These are phyloP conservation scores for Thermomyces lanuginosus DNA, from an alignment of 2,329 filamentous ascomycete genomes.

Conservation along the genomic window DNA sequence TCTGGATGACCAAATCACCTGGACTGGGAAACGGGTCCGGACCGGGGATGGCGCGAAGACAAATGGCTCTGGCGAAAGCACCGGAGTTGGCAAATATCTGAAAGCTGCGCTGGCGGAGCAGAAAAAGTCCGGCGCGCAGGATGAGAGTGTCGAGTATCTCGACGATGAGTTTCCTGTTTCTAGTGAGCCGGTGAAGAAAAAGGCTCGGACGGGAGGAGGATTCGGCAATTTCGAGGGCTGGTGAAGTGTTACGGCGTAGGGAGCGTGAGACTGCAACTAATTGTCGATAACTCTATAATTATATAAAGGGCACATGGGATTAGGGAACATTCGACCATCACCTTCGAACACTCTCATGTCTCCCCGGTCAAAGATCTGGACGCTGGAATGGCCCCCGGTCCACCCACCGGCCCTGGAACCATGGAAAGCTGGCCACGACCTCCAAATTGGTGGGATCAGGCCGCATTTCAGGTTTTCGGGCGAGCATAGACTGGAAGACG, in stretches of 20 bases:
- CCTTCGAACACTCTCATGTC: background rate
- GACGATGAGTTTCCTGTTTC: constrained; percentile 38
- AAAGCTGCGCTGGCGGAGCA: constrained; percentile 38
- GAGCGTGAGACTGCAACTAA: too few species aligned
- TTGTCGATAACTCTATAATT: too few species aligned
- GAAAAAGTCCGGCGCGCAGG: constrained; percentile 24
- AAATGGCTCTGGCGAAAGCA: constrained; percentile 1
- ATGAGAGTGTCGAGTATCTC: constrained; percentile 45
- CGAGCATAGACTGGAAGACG: constrained; percentile 12
- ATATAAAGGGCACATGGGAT: too few species aligned
- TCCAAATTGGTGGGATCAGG: constrained; percentile 8
- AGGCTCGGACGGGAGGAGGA: constrained; percentile 41
- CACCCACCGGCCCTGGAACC: constrained; percentile 12
- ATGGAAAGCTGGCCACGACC: constrained; percentile 12
- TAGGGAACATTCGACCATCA: too few species aligned
- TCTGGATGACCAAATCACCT: constrained; percentile 69
- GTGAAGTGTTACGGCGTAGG: constrained; percentile 37
- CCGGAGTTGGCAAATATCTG: constrained; percentile 57
- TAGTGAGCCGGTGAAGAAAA: constrained; percentile 59
- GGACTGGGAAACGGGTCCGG: constrained; percentile 85
- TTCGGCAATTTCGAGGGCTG: constrained; percentile 94
- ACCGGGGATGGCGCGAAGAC: constrained; percentile 39
- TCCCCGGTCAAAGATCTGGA: background rate
- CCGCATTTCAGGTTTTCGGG: constrained; percentile 10
- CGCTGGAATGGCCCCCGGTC: constrained; percentile 5